Evolutionary conservation across 345 rosid species (phyloP), one percentile per base, ranked within the genome.

Genomic region (Gossypioides kirkii): DNA sequence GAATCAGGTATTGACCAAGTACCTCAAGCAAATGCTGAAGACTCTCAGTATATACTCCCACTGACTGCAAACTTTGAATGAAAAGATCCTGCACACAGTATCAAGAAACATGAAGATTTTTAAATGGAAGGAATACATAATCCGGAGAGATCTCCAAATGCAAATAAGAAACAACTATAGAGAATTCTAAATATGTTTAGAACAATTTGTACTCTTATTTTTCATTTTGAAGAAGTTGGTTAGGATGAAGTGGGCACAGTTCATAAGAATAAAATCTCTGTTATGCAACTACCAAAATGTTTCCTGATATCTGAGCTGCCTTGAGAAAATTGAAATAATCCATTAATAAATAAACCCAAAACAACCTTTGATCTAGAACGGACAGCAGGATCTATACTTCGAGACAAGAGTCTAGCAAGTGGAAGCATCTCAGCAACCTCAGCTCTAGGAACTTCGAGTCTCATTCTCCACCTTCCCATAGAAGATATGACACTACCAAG

Each of bases 381-480:
- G 80, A 94, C 97, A 80, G 92, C 97, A 75, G 98, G 98, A 89
- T 94, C 98, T 72, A 91, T 85, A 81, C 97, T 92, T 84, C 97
- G 89, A 75, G 98, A 94, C 73, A 94, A 91, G 76, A 94, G 97
- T 78, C 98, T 87, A 49, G 98, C 98, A 81, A 94, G 92, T 69
- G 98, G 98, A 80, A 94, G 98, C 98, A 94, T 94, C 88, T 94
- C 98, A 72, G 95, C 94, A 69, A 88, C 95, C 88, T 94, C 98
- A 69, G 98, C 98, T 78, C 85, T 86, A 67, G 98, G 95, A 82
- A 92, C 98, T 86, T 94, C 98, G 78, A 94, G 97, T 82, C 97
- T 89, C 97, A 94, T 86, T 86, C 98, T 90, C 98, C 98, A 94
- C 83, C 98, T 89, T 84, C 98, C 98, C 92, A 94, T 86, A 49